These are phyloP conservation scores for Backusella tarrabulga DNA, from an alignment of 192 early-diverging fungal genomes.

Conservation along the genomic window DNA sequence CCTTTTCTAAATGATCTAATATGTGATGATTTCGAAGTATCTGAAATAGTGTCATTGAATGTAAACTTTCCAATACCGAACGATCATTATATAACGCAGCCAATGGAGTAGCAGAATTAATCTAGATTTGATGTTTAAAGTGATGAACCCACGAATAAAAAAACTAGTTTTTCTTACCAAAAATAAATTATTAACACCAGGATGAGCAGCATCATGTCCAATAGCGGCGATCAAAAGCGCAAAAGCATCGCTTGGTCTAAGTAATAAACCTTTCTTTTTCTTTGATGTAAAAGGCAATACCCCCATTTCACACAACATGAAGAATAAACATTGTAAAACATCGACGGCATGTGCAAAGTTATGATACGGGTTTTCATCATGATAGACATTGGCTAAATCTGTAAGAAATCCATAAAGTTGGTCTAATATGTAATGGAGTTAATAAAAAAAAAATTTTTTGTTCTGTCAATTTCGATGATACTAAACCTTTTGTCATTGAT, in stretches of 20 bases:
- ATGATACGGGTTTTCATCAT: conserved; percentile 83
- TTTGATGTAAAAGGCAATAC: conserved; percentile 39
- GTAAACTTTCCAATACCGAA: conserved; percentile 93
- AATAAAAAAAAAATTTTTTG: conserved; percentile 9
- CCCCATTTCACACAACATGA: conserved; percentile 69
- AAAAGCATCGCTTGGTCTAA: conserved; percentile 58
- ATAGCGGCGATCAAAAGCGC: conserved; percentile 73
- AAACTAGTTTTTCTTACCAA: conserved; percentile 45
- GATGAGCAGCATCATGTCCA: conserved; percentile 85
- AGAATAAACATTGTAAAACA: conserved; percentile 86
- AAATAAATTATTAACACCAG: conserved; percentile 93
- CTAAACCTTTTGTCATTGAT: conserved; percentile 50
- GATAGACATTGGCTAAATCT: conserved; percentile 53
- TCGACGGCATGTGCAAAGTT: conserved; percentile 95
- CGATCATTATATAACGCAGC: conserved; percentile 93
- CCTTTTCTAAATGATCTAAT: conserved; percentile 36
- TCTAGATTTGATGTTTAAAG: conserved; percentile 21
- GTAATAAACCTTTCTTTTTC: conserved; percentile 31
- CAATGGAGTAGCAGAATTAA: conserved; percentile 75
- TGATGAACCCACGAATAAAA: background rate
- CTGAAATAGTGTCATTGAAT: conserved; percentile 73
- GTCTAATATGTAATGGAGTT: conserved; percentile 23
- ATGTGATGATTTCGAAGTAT: conserved; percentile 57
- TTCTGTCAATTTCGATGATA: background rate
- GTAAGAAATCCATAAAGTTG: conserved; percentile 52